Evolutionary conservation across 2,329 filamentous ascomycete genomes (phyloP).

Genomic region (Thielaviopsis ethacetica): DNA sequence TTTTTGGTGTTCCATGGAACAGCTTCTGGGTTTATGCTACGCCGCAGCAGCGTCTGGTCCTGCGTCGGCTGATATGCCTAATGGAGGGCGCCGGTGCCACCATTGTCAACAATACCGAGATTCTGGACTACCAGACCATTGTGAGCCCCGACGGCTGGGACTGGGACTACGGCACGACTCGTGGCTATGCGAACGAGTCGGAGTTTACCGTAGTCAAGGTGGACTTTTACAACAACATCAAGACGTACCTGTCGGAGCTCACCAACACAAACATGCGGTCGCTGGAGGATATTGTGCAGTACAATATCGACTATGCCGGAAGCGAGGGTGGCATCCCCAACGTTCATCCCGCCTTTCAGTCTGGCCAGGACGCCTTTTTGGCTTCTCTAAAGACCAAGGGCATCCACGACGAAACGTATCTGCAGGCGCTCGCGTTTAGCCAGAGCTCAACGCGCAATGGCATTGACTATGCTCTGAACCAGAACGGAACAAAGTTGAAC

Average conservation of each 20-base stretch:
- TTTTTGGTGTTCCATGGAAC: slow-evolving; percentile 56
- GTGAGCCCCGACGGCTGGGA: slow-evolving; percentile 55
- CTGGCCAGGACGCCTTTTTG: slow-evolving; percentile 56
- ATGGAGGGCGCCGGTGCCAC: slow-evolving; percentile 47
- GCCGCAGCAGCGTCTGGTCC: slow-evolving; percentile 33
- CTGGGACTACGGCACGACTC: slow-evolving; percentile 49
- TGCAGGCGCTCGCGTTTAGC: slow-evolving; percentile 46
- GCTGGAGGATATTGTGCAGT: slow-evolving; percentile 49
- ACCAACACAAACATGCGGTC: slow-evolving; percentile 41
- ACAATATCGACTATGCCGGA: slow-evolving; percentile 46
- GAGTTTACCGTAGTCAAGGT: slow-evolving; percentile 60
- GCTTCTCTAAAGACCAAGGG: slow-evolving; percentile 46
- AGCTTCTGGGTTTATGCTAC: slow-evolving; percentile 52
- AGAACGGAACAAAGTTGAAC: slow-evolving; percentile 28
- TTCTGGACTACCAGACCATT: slow-evolving; percentile 44
- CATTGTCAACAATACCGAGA: slow-evolving; percentile 53
- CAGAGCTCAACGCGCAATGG: slow-evolving; percentile 44
- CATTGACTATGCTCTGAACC: slow-evolving; percentile 49
- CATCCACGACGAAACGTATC: slow-evolving; percentile 47
- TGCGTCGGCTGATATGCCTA: slow-evolving; percentile 25
- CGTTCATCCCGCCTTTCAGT: slow-evolving; percentile 44
- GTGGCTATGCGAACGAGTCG: slow-evolving; percentile 52
- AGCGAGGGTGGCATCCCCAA: slow-evolving; percentile 47
- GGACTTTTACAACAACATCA: slow-evolving; percentile 49
- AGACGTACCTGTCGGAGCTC: slow-evolving; percentile 44